Percentiles rank a stretch among this genome's conserved stretches.
These are phyloP conservation scores for Candida mattraensis DNA, from an alignment of 805 yeast species.

Conservation along the genomic window DNA sequence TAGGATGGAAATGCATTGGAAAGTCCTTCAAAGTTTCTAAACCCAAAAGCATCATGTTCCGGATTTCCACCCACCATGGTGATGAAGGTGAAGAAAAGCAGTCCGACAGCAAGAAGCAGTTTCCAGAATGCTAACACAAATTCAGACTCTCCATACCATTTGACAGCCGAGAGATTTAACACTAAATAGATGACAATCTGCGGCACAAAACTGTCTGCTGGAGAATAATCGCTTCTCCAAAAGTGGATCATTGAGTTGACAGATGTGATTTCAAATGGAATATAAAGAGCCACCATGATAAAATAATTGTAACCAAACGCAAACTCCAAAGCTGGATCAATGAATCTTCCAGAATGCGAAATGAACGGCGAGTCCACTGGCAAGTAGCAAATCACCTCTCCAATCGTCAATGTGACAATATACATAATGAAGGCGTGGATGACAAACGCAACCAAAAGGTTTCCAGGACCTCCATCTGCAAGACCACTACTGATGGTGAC, in stretches of 20 bases:
- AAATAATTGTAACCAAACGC: constrained; percentile 81
- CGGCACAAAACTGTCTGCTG: constrained; percentile 66
- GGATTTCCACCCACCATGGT: constrained; percentile 92
- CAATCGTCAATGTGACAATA: constrained; percentile 65
- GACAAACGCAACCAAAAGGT: constrained; percentile 61
- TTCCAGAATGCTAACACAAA: constrained; percentile 77
- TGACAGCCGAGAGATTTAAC: constrained; percentile 72
- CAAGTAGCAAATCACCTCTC: constrained; percentile 75
- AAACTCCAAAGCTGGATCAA: constrained; percentile 72
- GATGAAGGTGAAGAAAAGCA: constrained; percentile 70
- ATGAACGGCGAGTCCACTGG: constrained; percentile 81
- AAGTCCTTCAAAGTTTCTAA: constrained; percentile 27
- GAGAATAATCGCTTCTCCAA: constrained; percentile 76
- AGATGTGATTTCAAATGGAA: constrained; percentile 82
- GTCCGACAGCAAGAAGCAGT: constrained; percentile 70
- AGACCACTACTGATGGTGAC: constrained; percentile 70
- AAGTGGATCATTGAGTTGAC: constrained; percentile 76
- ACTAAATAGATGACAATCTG: constrained; percentile 62
- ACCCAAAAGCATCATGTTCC: constrained; percentile 42
- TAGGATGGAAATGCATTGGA: constrained; percentile 52
- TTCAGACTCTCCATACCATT: constrained; percentile 77
- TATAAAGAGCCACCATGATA: constrained; percentile 70
- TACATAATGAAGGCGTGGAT: constrained; percentile 71
- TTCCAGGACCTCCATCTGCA: constrained; percentile 68
- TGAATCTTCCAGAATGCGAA: constrained; percentile 69